These are phyloP conservation scores for Penicillium expansum DNA, from an alignment of 2,329 filamentous ascomycete species.

Conservation along the genomic window DNA sequence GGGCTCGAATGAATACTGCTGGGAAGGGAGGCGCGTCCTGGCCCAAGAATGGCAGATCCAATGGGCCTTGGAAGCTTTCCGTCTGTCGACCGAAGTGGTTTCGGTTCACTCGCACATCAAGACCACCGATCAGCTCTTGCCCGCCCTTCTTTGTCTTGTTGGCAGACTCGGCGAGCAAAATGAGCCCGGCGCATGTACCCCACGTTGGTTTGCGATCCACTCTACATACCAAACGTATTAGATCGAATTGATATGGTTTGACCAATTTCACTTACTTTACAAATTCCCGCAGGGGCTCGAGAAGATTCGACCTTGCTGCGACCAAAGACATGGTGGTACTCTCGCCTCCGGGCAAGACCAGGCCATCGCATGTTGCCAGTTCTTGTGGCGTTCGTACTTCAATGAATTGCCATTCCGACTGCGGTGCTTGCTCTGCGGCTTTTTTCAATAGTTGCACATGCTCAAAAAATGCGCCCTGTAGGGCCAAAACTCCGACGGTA, in stretches of 20 bases:
- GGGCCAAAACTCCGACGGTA: conserved; percentile 64
- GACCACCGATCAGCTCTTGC: conserved; percentile 87
- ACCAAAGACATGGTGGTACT: conserved; percentile 91
- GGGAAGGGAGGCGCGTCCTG: conserved; percentile 57
- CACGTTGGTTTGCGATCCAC: conserved; percentile 77
- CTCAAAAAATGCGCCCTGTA: conserved; percentile 92
- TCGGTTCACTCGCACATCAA: conserved; percentile 84
- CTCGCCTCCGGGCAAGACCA: conserved; percentile 91
- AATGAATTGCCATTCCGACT: conserved; percentile 58
- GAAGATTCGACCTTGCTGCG: conserved; percentile 72
- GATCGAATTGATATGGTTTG: neutral
- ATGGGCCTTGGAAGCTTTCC: conserved; percentile 78
- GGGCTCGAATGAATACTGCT: conserved; percentile 90
- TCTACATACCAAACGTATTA: conserved; percentile 46
- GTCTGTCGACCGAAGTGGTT: conserved; percentile 95
- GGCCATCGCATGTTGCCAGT: conserved; percentile 70
- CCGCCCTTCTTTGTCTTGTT: conserved; percentile 87
- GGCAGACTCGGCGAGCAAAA: conserved; percentile 82
- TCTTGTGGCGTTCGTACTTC: conserved; percentile 76
- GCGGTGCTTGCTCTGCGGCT: conserved; percentile 51
- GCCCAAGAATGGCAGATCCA: conserved; percentile 69
- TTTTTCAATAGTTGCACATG: conserved; percentile 73
- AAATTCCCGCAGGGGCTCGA: conserved; percentile 83
- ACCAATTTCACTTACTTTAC: conserved; percentile 66
- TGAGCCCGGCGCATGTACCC: conserved; percentile 95